These are phyloP conservation scores for Angophora floribunda DNA, from an alignment of 345 rosid species.

Conservation along the genomic window DNA sequence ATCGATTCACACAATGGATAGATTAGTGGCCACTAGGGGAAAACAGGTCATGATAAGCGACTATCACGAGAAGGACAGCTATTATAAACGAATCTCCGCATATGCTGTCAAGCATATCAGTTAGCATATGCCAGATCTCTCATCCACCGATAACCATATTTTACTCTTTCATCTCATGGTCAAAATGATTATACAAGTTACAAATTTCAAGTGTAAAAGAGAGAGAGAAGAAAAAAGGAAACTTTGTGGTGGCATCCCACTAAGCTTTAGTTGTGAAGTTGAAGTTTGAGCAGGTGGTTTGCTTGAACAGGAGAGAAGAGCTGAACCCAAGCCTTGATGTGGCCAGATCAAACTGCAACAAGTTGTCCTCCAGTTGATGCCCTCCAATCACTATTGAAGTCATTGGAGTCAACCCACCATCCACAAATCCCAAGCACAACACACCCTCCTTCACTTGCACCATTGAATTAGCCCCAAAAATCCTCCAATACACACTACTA, in stretches of 20 bases:
- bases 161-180: background rate
- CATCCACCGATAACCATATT: background rate
- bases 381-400: slow-evolving; percentile 31
- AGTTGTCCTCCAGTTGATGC: slow-evolving; percentile 25
- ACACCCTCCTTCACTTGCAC: slow-evolving; percentile 13
- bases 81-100: background rate
- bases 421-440: slow-evolving; percentile 26
- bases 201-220: background rate
- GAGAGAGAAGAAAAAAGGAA: background rate
- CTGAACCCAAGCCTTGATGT: slow-evolving; percentile 25
- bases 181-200: background rate
- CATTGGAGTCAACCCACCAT: slow-evolving; percentile 13
- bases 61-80: background rate
- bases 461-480: slow-evolving; percentile 34
- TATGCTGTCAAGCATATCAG: background rate
- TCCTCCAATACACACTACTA: slow-evolving; percentile 19
- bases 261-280: slow-evolving; percentile 32
- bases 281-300: slow-evolving; percentile 51
- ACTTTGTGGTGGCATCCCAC: background rate
- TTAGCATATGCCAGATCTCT: background rate
- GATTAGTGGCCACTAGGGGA: background rate
- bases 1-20: background rate
- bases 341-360: slow-evolving; percentile 26
- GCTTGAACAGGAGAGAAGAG: slow-evolving; percentile 13
- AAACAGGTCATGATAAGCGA: background rate